Conservation (phyloP, 177 flowering plant genomes). For the Vitis hybrid region DNA sequence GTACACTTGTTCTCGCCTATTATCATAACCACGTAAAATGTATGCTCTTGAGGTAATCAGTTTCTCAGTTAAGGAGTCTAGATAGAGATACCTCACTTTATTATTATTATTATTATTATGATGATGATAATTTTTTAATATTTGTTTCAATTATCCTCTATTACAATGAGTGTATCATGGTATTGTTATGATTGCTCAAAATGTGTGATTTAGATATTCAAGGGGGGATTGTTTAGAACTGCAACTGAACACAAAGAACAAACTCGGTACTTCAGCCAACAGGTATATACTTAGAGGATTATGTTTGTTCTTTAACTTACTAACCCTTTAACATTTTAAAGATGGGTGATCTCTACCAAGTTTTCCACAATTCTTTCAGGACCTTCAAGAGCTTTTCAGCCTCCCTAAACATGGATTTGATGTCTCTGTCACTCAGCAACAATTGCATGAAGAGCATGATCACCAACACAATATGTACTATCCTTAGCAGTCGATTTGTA, state of each 20-base stretch:
- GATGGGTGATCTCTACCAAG: not conserved
- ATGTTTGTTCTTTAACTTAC: not conserved
- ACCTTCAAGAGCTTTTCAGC: slow-evolving; percentile 82
- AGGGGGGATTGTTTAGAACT: slow-evolving; percentile 87
- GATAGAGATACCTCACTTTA: too few relatives aligned
- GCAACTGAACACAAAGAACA: slow-evolving; percentile 99
- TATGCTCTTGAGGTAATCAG: too few relatives aligned
- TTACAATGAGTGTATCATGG: too few relatives aligned
- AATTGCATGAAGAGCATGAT: slow-evolving; percentile 88
- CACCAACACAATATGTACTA: slow-evolving; percentile 59
- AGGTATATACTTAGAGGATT: slow-evolving; percentile 35
- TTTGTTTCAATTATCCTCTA: not conserved
- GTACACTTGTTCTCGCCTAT: too few relatives aligned
- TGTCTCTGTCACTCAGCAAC: slow-evolving; percentile 84
- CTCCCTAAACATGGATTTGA: slow-evolving; percentile 91
- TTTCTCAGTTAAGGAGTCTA: too few relatives aligned
- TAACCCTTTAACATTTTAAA: slow-evolving; percentile 1
- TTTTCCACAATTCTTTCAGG: slow-evolving; percentile 44
- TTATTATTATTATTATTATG: too few relatives aligned
- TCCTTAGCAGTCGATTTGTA: not conserved
- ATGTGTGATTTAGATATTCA: slow-evolving; percentile 58
- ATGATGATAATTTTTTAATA: not conserved
- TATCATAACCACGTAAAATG: too few relatives aligned
- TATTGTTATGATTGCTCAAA: not conserved
- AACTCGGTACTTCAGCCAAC: slow-evolving; percentile 89